Evolutionary conservation across 441 rosid genomes (phyloP).

Genomic region (Arabidopsis hybrid): DNA sequence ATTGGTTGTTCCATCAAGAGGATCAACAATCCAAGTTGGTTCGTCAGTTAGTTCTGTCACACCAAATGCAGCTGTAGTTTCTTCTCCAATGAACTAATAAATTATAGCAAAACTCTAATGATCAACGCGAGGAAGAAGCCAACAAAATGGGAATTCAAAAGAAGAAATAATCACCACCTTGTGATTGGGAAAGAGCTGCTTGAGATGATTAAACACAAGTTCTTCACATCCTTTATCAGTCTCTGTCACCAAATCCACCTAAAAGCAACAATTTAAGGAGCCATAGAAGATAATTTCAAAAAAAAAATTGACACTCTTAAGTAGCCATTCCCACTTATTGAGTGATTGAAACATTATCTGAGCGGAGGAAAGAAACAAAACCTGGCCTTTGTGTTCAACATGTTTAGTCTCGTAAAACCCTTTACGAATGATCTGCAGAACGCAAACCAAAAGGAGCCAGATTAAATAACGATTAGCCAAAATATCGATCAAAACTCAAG

Average conservation of each 20-base stretch:
- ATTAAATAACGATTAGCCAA: background rate
- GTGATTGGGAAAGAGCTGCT: conserved; percentile 67
- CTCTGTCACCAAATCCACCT: conserved; percentile 98
- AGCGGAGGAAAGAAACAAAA: conserved; percentile 28
- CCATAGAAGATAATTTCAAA: background rate
- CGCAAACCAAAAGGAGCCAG: conserved; percentile 4
- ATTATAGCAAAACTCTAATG: background rate
- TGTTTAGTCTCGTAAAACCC: conserved; percentile 87
- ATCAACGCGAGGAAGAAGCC: conserved; percentile 20
- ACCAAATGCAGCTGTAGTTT: conserved; percentile 91
- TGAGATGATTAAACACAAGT: conserved; percentile 82
- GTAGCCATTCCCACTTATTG: background rate
- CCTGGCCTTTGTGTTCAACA: conserved; percentile 97
- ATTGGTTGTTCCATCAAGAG: conserved; percentile 98
- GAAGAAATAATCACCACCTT: conserved; percentile 54
- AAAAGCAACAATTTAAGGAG: conserved; percentile 9
- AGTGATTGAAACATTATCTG: too few species aligned
- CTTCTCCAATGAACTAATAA: conserved; percentile 93
- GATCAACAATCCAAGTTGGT: conserved; percentile 98
- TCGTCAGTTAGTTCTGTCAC: conserved; percentile 79
- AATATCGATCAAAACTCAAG: conserved; percentile 2
- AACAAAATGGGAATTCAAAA: background rate
- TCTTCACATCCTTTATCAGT: conserved; percentile 98
- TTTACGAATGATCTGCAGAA: conserved; percentile 66
- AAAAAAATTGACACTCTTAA: background rate